These are phyloP conservation scores for Fusarium armeniacum DNA, from an alignment of 2,329 filamentous ascomycete genomes.

Conservation along the genomic window DNA sequence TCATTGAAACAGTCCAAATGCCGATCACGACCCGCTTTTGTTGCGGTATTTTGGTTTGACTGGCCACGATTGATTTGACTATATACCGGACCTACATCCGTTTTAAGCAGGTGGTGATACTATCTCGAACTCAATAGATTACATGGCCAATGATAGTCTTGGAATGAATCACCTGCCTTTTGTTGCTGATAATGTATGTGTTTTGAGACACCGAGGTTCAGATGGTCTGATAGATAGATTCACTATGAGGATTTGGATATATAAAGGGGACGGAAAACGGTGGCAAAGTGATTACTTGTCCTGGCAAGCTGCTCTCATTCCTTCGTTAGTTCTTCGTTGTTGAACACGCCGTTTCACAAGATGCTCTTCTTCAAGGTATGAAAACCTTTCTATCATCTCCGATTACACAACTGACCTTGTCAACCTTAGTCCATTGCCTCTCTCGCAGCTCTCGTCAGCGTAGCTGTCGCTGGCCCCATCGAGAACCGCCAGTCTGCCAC, in stretches of 20 bases:
- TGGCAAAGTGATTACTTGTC: constrained; percentile 1
- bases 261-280: not conserved
- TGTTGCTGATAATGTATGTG: constrained; percentile 5
- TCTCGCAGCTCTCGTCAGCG: constrained; percentile 49
- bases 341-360: constrained; percentile 14
- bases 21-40: constrained; percentile 36
- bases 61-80: constrained; percentile 18
- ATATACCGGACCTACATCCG: constrained; percentile 29
- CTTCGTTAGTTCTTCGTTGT: not conserved
- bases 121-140: constrained; percentile 6
- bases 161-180: constrained; percentile 33
- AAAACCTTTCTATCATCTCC: fast-evolving
- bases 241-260: not conserved
- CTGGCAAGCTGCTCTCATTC: not conserved
- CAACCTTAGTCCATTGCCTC: constrained; percentile 41
- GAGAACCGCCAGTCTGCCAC: constrained; percentile 46
- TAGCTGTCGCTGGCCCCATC: constrained; percentile 50
- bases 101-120: constrained; percentile 43
- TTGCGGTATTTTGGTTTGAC: constrained; percentile 20
- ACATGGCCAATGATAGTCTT: constrained; percentile 24
- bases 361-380: constrained; percentile 46
- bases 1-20: constrained; percentile 32
- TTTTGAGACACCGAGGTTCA: constrained; percentile 22
- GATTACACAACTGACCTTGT: not conserved
- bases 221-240: not conserved